These are phyloP conservation scores for Wickerhamomyces sydowiorum DNA, from an alignment of 805 yeast genomes.

Conservation along the genomic window DNA sequence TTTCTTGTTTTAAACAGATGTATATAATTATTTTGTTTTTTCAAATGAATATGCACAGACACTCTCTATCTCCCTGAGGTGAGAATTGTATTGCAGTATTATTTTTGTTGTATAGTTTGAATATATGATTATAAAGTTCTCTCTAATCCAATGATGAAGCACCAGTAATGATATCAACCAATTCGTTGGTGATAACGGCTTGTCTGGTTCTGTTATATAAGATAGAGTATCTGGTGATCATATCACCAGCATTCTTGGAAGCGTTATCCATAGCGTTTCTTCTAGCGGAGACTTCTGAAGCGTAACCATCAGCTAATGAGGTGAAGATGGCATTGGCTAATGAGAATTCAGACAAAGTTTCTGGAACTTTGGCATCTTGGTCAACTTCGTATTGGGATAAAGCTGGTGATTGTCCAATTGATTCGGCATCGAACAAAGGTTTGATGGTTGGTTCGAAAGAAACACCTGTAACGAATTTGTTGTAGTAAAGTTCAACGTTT, in stretches of 20 bases:
- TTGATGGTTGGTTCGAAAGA: slow-evolving; percentile 79
- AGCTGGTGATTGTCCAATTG: slow-evolving; percentile 81
- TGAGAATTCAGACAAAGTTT: slow-evolving; percentile 76
- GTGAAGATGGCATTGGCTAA: slow-evolving; percentile 84
- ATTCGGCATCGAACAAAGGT: slow-evolving; percentile 60
- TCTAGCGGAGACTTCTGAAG: slow-evolving; percentile 96
- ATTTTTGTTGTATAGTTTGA: background rate
- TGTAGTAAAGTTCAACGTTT: slow-evolving; percentile 76
- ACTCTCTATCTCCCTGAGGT: too few relatives aligned
- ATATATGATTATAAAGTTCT: background rate
- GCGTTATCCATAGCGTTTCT: slow-evolving; percentile 99
- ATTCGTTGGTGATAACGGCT: slow-evolving; percentile 98
- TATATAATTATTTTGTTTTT: background rate
- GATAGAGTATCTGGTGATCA: slow-evolving; percentile 94
- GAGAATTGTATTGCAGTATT: background rate
- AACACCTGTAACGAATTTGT: slow-evolving; percentile 82
- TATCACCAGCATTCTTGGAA: slow-evolving; percentile 98
- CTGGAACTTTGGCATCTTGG: slow-evolving; percentile 62
- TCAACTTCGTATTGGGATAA: slow-evolving; percentile 77
- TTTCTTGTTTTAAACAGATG: background rate
- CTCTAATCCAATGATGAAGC: slow-evolving; percentile 92
- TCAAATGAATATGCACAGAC: background rate
- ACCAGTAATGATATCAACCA: slow-evolving; percentile 99
- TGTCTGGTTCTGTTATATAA: slow-evolving; percentile 99
- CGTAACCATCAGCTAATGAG: slow-evolving; percentile 97